Evolutionary conservation across 2,329 filamentous ascomycete species (phyloP).

Genomic region (Apiospora hydei): DNA sequence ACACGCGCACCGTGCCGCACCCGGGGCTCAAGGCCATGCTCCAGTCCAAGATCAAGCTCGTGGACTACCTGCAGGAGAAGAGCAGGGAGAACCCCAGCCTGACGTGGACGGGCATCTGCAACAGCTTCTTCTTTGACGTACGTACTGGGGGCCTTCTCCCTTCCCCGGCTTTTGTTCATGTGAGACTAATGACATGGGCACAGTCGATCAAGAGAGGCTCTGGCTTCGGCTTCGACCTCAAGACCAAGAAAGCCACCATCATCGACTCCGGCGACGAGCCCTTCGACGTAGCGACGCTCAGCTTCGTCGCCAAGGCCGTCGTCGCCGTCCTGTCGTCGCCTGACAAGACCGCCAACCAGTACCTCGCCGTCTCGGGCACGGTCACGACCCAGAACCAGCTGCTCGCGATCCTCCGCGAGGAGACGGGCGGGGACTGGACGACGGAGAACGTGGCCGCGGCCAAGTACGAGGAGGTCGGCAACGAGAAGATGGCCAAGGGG

Average conservation of each 20-base stretch:
- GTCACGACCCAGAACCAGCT: constrained; percentile 65
- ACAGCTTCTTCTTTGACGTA: constrained; percentile 68
- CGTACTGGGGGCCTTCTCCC: constrained; percentile 26
- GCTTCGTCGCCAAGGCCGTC: constrained; percentile 59
- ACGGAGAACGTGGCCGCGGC: constrained; percentile 47
- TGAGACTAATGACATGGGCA: background rate
- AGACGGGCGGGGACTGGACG: constrained; percentile 55
- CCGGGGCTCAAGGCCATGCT: constrained; percentile 37
- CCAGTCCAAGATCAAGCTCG: constrained; percentile 37
- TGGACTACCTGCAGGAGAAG: constrained; percentile 61
- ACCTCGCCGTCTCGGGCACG: constrained; percentile 65
- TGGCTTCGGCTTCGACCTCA: constrained; percentile 58
- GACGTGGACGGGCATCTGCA: constrained; percentile 66
- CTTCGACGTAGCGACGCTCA: constrained; percentile 59
- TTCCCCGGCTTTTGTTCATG: background rate
- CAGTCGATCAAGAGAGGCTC: constrained; percentile 54
- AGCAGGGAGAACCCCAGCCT: constrained; percentile 53
- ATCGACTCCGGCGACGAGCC: constrained; percentile 63
- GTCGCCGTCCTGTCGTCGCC: constrained; percentile 56
- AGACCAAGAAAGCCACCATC: constrained; percentile 57
- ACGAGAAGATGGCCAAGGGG: constrained; percentile 50
- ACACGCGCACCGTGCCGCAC: constrained; percentile 38
- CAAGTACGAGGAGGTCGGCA: constrained; percentile 47
- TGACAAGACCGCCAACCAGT: constrained; percentile 62
- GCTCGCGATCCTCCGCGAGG: constrained; percentile 58